Evolutionary conservation across 2,329 filamentous ascomycete species (phyloP).

Genomic region (Stemphylium beticola): DNA sequence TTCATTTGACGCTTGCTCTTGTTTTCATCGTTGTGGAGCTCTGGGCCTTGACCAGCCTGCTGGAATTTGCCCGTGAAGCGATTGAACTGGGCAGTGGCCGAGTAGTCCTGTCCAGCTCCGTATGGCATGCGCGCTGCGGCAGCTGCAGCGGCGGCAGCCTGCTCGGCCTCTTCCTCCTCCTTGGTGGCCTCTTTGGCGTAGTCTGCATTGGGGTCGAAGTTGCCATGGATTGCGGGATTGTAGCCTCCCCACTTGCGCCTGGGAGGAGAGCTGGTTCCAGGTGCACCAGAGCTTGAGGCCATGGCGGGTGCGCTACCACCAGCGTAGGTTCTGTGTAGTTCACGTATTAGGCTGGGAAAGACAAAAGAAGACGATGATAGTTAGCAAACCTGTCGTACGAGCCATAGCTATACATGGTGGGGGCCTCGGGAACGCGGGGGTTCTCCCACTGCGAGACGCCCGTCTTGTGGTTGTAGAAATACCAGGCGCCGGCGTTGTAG

Average conservation of each 20-base stretch:
- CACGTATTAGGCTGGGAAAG: slow-evolving; percentile 42
- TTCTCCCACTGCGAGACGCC: slow-evolving; percentile 81
- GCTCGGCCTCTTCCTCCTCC: slow-evolving; percentile 45
- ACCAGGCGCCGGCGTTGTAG: slow-evolving; percentile 69
- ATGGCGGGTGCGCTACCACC: slow-evolving; percentile 36
- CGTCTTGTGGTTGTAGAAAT: slow-evolving; percentile 85
- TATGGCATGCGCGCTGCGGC: slow-evolving; percentile 34
- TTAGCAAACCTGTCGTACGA: slow-evolving; percentile 48
- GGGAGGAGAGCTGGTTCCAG: slow-evolving; percentile 42
- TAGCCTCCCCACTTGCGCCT: slow-evolving; percentile 72
- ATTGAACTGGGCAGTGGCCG: slow-evolving; percentile 80
- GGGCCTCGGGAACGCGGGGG: slow-evolving; percentile 69
- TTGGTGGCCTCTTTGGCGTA: slow-evolving; percentile 68
- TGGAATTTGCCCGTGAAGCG: slow-evolving; percentile 89
- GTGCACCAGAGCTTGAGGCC: slow-evolving; percentile 38
- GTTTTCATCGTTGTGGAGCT: slow-evolving; percentile 83
- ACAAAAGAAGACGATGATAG: slow-evolving; percentile 34
- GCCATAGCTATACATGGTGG: slow-evolving; percentile 26
- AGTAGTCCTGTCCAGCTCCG: slow-evolving; percentile 59
- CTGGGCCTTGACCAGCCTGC: slow-evolving; percentile 68
- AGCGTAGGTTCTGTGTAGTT: slow-evolving; percentile 29
- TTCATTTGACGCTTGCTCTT: slow-evolving; percentile 89
- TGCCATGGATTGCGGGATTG: slow-evolving; percentile 93
- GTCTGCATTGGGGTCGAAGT: slow-evolving; percentile 95
- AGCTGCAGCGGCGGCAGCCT: slow-evolving; percentile 32